Evolutionary conservation across 2,329 filamentous ascomycete genomes (phyloP), one percentile per base, ranked within the genome.

Genomic region (Nothophoma quercina): DNA sequence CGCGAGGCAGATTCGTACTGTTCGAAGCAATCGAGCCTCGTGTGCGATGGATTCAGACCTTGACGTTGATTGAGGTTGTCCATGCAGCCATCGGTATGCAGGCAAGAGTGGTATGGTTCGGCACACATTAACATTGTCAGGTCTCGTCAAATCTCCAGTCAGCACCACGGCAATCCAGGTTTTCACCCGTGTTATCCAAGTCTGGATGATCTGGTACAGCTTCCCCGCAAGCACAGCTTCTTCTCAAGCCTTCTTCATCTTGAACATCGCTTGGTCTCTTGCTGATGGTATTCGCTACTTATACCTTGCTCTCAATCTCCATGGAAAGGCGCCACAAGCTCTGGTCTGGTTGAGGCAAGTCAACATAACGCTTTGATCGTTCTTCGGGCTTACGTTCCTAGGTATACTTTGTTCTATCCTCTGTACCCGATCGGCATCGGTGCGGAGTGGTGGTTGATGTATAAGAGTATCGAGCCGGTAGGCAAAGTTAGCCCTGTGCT

Each of bases 401-500:
- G 50, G 16, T 53, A 53, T 19, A 63, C 59, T 4, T 63, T 67
- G 60, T 68, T 68, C 19, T 62, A 59, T 23, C 49, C 54, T 1
- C 46, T 68, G n/a, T 68, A 68, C n/a, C 63, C 64, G 0, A 47
- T 66, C 10, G 65, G 65, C 0, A 67, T 68, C n/a, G 56, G 63
- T 2, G 60, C 61, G 7, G 64, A 68, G 44, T 67, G 64, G 63
- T 66, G 63, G 65, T 35, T 68, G 38, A 48, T 68, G 43, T 68
- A 59, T 25, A 30, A 35, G 2, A 56, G 57, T 15, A 51, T 64
- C 9, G 57, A 40, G 10, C 58, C 57, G 3, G 58, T 39, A 7
- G 48, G 53, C 2, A 28, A 51, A 21, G 28, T 66, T 2, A 65
- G 48, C 28, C 13, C 39, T 2, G 21, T 46, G 2, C 45, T 67